Percentiles rank a stretch among this genome's conserved stretches.
These are phyloP conservation scores for Teratosphaeria epicoccoides DNA, from an alignment of 2,329 filamentous ascomycete genomes.

Conservation along the genomic window DNA sequence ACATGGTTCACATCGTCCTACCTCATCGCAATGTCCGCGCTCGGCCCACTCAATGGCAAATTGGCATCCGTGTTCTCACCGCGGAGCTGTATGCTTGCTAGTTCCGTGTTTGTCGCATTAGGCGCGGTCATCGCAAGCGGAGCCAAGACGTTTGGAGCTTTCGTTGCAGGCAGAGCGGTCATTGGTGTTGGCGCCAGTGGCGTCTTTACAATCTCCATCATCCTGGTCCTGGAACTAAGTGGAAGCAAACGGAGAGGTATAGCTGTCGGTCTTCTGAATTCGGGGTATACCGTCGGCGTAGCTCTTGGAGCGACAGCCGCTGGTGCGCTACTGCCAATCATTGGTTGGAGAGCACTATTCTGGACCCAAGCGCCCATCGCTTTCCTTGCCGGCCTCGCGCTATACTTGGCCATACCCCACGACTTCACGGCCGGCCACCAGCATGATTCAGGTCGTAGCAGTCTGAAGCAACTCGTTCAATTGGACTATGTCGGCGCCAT, in stretches of 20 bases:
- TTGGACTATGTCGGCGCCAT: constrained; percentile 68
- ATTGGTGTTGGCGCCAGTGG: constrained; percentile 61
- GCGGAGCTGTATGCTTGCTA: constrained; percentile 51
- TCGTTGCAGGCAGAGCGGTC: constrained; percentile 58
- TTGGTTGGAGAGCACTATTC: constrained; percentile 69
- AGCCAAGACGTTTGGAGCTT: constrained; percentile 48
- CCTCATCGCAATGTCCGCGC: constrained; percentile 49
- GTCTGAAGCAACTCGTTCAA: constrained; percentile 45
- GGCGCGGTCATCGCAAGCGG: constrained; percentile 56
- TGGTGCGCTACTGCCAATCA: constrained; percentile 50
- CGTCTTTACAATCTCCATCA: constrained; percentile 61
- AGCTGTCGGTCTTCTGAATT: constrained; percentile 63
- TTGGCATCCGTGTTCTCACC: constrained; percentile 65
- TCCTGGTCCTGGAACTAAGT: constrained; percentile 65
- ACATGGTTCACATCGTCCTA: constrained; percentile 78
- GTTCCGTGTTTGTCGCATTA: constrained; percentile 47
- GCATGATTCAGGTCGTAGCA: constrained; percentile 27
- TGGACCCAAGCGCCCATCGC: constrained; percentile 58
- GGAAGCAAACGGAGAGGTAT: constrained; percentile 57
- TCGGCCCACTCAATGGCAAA: constrained; percentile 61
- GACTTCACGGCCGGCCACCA: constrained; percentile 24
- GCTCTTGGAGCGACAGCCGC: constrained; percentile 61
- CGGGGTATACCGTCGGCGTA: constrained; percentile 60
- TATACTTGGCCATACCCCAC: constrained; percentile 56
- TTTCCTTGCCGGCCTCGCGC: constrained; percentile 48